phyloP scores from a whole-genome alignment of 192 early-diverging fungal genomes.

The Backusella mclennaniae region DNA sequence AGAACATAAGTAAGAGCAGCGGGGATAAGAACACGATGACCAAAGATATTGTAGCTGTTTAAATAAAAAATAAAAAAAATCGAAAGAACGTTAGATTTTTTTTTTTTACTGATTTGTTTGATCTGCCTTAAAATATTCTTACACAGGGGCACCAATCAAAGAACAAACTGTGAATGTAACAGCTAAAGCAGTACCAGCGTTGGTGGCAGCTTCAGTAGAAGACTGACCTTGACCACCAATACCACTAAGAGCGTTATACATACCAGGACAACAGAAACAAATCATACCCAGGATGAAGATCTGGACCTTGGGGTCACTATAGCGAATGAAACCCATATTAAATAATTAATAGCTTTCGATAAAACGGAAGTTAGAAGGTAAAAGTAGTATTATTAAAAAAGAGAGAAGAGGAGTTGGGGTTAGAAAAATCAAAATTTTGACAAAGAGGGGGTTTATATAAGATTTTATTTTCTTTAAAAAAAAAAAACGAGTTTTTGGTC shows the following conservation, averaged over 20 bases:
- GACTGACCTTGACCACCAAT: slow-evolving; percentile 67
- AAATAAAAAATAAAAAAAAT: neutral
- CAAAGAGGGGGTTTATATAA: neutral
- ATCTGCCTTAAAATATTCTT: neutral
- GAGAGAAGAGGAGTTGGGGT: too few relatives aligned
- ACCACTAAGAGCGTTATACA: slow-evolving; percentile 66
- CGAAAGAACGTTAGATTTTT: neutral
- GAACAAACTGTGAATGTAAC: slow-evolving; percentile 77
- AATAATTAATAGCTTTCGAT: neutral
- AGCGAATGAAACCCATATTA: slow-evolving; percentile 34
- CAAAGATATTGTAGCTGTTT: slow-evolving; percentile 67
- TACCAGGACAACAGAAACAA: slow-evolving; percentile 78
- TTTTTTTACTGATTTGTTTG: neutral
- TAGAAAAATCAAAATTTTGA: neutral
- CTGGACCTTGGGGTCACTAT: slow-evolving; percentile 58
- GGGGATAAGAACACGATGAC: slow-evolving; percentile 65
- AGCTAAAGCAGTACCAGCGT: slow-evolving; percentile 79
- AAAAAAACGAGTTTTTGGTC: neutral
- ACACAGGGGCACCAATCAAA: slow-evolving; percentile 68
- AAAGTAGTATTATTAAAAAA: neutral
- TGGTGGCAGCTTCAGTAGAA: slow-evolving; percentile 56
- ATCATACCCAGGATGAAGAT: slow-evolving; percentile 65
- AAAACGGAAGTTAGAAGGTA: neutral
- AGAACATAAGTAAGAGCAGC: slow-evolving; percentile 72
- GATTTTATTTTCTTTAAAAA: neutral